A percentile compares a stretch with the other conserved stretches of the same genome.
phyloP scores from a whole-genome alignment of 805 yeast genomes.

The Schwanniomyces pseudopolymorphus region DNA sequence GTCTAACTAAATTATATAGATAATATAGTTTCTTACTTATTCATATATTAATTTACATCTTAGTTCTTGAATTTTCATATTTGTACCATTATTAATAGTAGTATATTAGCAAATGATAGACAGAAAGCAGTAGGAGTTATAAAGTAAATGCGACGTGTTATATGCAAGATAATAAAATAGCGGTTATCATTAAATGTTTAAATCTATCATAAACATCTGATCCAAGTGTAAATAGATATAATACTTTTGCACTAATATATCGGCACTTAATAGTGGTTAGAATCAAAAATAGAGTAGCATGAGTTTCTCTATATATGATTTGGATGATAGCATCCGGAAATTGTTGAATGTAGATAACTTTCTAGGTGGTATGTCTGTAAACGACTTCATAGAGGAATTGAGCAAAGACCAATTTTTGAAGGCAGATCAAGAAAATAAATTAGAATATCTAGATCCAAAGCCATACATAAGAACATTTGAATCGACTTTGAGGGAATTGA shows the following conservation, averaged over 20 bases:
- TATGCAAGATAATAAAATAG: neutral
- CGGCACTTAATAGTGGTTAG: neutral
- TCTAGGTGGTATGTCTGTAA: slow-evolving; percentile 66
- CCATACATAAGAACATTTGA: slow-evolving; percentile 95
- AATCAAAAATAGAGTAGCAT: slow-evolving; percentile 11
- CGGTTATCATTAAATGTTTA: neutral
- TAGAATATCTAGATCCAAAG: slow-evolving; percentile 76
- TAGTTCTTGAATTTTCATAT: neutral
- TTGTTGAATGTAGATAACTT: slow-evolving; percentile 62
- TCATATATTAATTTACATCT: neutral
- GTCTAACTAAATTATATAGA: slow-evolving; percentile 21
- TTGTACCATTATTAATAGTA: neutral
- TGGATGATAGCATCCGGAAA: slow-evolving; percentile 61
- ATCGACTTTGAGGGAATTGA: slow-evolving; percentile 72
- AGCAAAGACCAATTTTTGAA: slow-evolving; percentile 62
- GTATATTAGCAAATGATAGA: no score
- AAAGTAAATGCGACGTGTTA: no score
- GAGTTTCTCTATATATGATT: slow-evolving; percentile 54
- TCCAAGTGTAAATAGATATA: neutral
- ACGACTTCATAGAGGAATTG: slow-evolving; percentile 78
- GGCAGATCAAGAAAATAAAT: slow-evolving; percentile 49
- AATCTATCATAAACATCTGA: neutral
- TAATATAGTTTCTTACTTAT: neutral
- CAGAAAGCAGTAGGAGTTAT: no score
- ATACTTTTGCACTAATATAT: neutral